Evolutionary conservation across 2,329 filamentous ascomycete species (phyloP), one percentile per base, ranked within the genome.

Genomic region (Colletotrichum australisinense): DNA sequence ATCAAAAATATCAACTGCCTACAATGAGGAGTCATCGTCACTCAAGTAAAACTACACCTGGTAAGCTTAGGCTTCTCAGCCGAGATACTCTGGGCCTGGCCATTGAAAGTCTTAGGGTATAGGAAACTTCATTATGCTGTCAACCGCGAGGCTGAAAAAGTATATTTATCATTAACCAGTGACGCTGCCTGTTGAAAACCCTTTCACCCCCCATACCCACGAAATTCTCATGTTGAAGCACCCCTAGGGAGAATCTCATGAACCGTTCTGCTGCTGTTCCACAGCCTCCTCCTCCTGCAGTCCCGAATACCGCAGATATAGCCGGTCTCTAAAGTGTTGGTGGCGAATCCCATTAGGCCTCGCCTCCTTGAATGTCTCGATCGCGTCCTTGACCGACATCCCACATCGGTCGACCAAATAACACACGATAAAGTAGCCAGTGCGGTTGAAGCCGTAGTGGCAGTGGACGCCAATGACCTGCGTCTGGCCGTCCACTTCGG

Each of bases 391-490:
- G 2, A 98, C 89, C 26, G 85, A 86, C 78, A 90, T 95, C 0
- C 90, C 92, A 76, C 93, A 89, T 59, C 91, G 87, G 84, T 98
- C 95, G 16, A 98, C 92, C n/a, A 98, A 86, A 79, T 98, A 98
- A 78, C 92, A 95, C 38, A 94, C 93, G 63, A 98, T 91, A 79
- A 98, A 94, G 81, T 96, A 98, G 0, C 96, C 96, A 0, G 96
- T 98, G 26, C 95, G 90, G 81, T 98, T 98, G 84, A 97, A 98
- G 0, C 96, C 96, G 78, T 98, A 98, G 79, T 98, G 96, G 78
- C 96, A 98, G 81, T 98, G 96, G 0, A 98, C 94, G 2, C 93
- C 95, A 64, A 98, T 89, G 60, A 92, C 84, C 24, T 83, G 81
- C n/a, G 78, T 80, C 55, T 79, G 73, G 8, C 77, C 77, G 0